A percentile compares a stretch with the other conserved stretches of the same genome.
phyloP scores from a whole-genome alignment of 179 eudicot species.

The Carnegiea gigantea region DNA sequence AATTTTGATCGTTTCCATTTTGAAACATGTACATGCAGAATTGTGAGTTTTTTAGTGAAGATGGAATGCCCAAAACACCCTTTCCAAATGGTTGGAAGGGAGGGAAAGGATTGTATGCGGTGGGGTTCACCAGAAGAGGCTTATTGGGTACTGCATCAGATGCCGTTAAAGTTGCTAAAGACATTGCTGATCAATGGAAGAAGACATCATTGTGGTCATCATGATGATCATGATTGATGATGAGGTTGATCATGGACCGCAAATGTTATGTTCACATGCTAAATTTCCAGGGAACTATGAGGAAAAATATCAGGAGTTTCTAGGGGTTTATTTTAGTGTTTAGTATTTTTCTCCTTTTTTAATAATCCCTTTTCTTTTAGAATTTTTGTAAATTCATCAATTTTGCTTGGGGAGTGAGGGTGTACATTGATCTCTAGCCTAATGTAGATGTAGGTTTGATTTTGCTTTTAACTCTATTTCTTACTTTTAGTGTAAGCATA shows the following conservation, averaged over 20 bases:
- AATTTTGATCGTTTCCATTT: too few relatives aligned
- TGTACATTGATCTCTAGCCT: constrained; percentile 23
- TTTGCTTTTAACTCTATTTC: not conserved
- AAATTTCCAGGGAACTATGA: not conserved
- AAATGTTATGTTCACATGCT: not conserved
- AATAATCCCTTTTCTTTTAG: not conserved
- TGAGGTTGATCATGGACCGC: constrained; percentile 2
- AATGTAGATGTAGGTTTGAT: constrained; percentile 8
- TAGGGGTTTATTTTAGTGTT: not conserved
- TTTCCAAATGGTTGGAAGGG: constrained; percentile 92
- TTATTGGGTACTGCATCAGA: constrained; percentile 73
- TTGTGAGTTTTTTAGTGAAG: constrained; percentile 59
- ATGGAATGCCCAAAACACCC: constrained; percentile 74
- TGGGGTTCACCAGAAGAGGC: constrained; percentile 85
- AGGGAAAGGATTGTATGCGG: constrained; percentile 74
- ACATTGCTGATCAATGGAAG: constrained; percentile 54
- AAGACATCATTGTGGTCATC: constrained; percentile 19
- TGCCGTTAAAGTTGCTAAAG: constrained; percentile 60
- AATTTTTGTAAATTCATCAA: constrained; percentile 42
- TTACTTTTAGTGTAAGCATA: constrained; percentile 5
- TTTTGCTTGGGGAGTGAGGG: constrained; percentile 35
- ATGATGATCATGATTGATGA: constrained; percentile 7
- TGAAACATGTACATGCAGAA: constrained; percentile 37
- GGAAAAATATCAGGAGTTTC: not conserved
- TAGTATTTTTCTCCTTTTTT: constrained; percentile 2